These are phyloP conservation scores for Solanum virginianum DNA, from an alignment of 257 asterid genomes.

Conservation along the genomic window DNA sequence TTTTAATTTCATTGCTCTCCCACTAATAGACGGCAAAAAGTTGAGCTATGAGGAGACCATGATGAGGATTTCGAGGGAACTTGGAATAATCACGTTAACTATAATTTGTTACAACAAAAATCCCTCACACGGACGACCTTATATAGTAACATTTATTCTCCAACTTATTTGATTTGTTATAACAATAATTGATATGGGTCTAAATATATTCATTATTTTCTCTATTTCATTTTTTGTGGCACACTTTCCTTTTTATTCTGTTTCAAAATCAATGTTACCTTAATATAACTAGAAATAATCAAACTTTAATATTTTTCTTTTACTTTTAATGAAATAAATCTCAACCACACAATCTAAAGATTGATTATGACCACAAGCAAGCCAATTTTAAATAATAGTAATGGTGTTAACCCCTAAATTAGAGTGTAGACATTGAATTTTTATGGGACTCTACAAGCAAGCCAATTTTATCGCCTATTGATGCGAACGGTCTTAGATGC, in stretches of 20 bases:
- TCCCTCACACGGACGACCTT: background rate
- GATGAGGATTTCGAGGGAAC: background rate
- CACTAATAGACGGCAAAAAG: background rate
- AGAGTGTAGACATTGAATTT: background rate
- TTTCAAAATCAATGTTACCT: no score
- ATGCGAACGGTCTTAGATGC: background rate
- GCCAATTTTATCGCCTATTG: background rate
- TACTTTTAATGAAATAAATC: no score
- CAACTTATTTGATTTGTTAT: background rate
- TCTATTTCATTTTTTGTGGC: no score
- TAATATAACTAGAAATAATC: no score
- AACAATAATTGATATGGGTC: background rate
- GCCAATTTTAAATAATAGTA: background rate
- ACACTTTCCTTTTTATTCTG: no score
- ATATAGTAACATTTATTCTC: background rate
- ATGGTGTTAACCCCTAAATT: background rate
- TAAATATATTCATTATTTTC: background rate
- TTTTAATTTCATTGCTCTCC: background rate
- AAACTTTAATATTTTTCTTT: no score
- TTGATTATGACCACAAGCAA: no score
- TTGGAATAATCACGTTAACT: background rate
- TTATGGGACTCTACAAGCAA: background rate
- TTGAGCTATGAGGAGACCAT: background rate
- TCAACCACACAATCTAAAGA: no score
- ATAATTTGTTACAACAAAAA: background rate